Evolutionary conservation across 2,329 filamentous ascomycete genomes (phyloP).

Genomic region (Epichloe gansuensis): DNA sequence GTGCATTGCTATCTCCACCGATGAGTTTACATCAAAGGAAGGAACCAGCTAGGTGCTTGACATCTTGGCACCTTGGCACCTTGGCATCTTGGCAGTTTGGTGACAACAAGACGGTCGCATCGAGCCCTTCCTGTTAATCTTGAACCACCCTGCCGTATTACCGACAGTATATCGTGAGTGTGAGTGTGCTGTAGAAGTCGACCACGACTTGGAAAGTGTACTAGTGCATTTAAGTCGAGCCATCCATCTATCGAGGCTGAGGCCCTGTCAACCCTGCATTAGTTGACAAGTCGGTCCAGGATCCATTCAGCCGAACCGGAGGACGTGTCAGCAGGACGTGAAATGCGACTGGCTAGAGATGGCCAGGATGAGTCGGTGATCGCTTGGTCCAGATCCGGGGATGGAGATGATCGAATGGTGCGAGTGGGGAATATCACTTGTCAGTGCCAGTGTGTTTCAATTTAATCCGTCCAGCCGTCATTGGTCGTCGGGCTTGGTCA

Average conservation of each 20-base stretch:
- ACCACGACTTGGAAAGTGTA: neutral
- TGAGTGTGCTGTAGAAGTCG: neutral
- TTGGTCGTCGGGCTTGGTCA: too few relatives aligned
- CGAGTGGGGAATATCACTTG: slow-evolving; percentile 1
- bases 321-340: slow-evolving; percentile 14
- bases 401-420: slow-evolving; percentile 2
- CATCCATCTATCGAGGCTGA: neutral
- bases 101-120: neutral
- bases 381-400: slow-evolving; percentile 16
- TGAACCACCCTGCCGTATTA: neutral
- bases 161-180: neutral
- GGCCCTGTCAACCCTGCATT: slow-evolving; percentile 8
- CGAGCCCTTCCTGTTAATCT: neutral
- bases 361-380: slow-evolving; percentile 16
- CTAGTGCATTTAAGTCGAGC: neutral
- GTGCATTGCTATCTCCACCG: neutral
- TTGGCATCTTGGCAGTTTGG: neutral
- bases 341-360: slow-evolving; percentile 23
- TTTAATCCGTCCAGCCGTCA: neutral
- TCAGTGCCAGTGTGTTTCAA: slow-evolving; percentile 2
- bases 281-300: slow-evolving; percentile 9
- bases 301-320: slow-evolving; percentile 5
- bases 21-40: neutral
- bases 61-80: neutral
- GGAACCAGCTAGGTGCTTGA: neutral